Evolutionary conservation across 2,329 filamentous ascomycete genomes (phyloP).

Genomic region (Cladosporium colombiae): DNA sequence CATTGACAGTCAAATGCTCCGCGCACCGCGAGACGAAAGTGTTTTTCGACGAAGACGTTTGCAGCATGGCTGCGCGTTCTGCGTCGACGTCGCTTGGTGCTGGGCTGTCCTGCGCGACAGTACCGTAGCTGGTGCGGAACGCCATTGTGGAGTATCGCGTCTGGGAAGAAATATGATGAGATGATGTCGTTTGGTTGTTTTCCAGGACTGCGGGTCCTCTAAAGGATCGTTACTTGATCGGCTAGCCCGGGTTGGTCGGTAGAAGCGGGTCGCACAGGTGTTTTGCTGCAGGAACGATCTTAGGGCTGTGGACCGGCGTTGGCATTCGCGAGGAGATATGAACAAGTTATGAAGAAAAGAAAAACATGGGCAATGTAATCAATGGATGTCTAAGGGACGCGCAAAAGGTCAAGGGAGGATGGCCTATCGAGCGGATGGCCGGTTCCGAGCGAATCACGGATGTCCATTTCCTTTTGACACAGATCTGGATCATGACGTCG

Average conservation of each 20-base stretch:
- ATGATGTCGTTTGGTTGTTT: not conserved
- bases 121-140: conserved; percentile 8
- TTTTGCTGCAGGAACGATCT: conserved; percentile 7
- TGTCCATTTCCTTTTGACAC: not conserved
- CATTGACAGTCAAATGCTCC: conserved; percentile 46
- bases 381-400: not conserved
- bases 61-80: conserved; percentile 16
- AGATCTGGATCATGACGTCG: conserved; percentile 5
- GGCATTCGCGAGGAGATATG: not conserved
- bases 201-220: not conserved
- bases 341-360: not conserved
- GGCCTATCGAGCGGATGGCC: not conserved
- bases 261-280: not conserved
- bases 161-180: not conserved
- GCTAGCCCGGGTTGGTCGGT: not conserved
- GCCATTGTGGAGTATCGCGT: not conserved
- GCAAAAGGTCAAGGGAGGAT: not conserved
- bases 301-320: not conserved
- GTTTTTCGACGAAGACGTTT: conserved; percentile 4
- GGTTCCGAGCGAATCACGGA: not conserved
- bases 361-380: not conserved
- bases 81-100: not conserved
- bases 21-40: conserved; percentile 1
- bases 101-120: conserved; percentile 2
- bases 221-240: not conserved